Conservation (phyloP, 2,329 filamentous ascomycete species). For the Trichoderma hamatum region DNA sequence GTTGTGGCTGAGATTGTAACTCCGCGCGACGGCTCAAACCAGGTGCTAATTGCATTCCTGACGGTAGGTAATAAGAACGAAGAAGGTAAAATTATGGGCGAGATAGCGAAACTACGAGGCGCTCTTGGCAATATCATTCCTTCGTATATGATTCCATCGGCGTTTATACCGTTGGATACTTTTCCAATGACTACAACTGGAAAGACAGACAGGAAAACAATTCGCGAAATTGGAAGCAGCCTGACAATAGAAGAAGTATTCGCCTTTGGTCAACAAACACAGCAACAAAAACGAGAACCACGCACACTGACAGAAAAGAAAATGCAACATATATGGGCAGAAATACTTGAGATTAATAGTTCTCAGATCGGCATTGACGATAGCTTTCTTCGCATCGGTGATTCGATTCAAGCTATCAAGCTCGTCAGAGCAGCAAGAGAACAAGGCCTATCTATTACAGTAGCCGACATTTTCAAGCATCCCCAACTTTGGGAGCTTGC, state of each 20-base stretch:
- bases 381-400: not conserved
- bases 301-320: not conserved
- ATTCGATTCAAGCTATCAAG: conserved; percentile 8
- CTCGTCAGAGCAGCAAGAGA: not conserved
- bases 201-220: not conserved
- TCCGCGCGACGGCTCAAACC: not conserved
- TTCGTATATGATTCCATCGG: conserved; percentile 27
- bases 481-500: not conserved
- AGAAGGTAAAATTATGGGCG: not conserved
- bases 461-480: conserved; percentile 11
- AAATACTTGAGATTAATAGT: not conserved
- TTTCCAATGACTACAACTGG: not conserved
- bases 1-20: not conserved
- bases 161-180: conserved; percentile 18
- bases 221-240: not conserved
- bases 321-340: not conserved
- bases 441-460: not conserved
- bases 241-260: not conserved
- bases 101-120: not conserved
- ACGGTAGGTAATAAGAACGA: not conserved
- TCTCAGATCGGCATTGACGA: not conserved
- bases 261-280: not conserved
- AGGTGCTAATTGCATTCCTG: not conserved
- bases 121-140: conserved; percentile 9
- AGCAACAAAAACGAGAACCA: not conserved